Base-by-base conservation (phyloP, 192 early-diverging fungal genomes). In the Pilobolus umbonatus region DNA sequence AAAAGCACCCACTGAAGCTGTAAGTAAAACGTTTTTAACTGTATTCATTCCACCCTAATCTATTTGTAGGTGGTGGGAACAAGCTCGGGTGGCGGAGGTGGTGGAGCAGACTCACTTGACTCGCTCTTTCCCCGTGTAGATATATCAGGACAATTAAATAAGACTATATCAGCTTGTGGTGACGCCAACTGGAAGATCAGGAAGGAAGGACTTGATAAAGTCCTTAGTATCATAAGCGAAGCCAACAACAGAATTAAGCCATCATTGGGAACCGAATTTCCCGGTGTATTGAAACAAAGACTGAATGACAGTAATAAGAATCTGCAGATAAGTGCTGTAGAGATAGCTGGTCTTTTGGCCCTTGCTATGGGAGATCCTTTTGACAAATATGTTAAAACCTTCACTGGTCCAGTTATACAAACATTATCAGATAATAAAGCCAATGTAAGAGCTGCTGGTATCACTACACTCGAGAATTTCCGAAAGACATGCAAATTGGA, bases 281-380 rank as follows among this genome's bases (percentile, higher is more conserved):
- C 85, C 6, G 63, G 85, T 1, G 85, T 90, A 7, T 73, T 99
- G 39, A 97, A 96, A 64, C 72, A 69, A 30, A 81, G 97, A 36
- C 74, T 99, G 35, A 77, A 73, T 24, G 97, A 99, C 64, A 87
- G 80, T 53, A 99, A 99, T 76, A 92, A 94, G 64, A 96, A 92
- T 60, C 70, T 99, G 17, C 81, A 85, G 10, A 84, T 85, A 9
- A 68, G 82, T 51, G 83, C 94, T 0, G 80, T 94, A 31, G 92
- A 92, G n/a, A 72, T 99, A 21, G 78, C 86, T 38, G 88, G 85
- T 0, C 72, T 68, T 6, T 65, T 99, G 14, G 90, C 93, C 2
- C 65, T 76, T 0, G 86, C 91, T 12, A 88, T 94, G 75, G 95
- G 93, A 8, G 88, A 89, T 29, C 92, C 92, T 2, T 93, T 91